These are phyloP conservation scores for Eucalyptus regnans DNA, from an alignment of 345 rosid genomes.

Conservation along the genomic window DNA sequence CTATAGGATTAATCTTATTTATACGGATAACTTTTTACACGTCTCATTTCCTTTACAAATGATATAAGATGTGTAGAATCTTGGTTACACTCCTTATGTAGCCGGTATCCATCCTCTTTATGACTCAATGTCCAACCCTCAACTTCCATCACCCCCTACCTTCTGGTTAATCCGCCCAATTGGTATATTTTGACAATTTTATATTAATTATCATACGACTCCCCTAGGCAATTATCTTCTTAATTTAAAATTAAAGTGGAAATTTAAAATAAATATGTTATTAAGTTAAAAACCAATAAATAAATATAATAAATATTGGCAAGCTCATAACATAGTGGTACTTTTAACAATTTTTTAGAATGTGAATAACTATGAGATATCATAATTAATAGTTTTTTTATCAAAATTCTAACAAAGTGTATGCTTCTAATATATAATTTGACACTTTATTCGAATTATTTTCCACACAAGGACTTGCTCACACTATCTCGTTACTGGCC, in stretches of 20 bases:
- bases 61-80: neutral
- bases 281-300: neutral
- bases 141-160: neutral
- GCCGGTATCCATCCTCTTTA: neutral
- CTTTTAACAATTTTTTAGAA: neutral
- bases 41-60: neutral
- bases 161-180: neutral
- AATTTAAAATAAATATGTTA: neutral
- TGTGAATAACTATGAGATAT: neutral
- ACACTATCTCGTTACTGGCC: accelerated
- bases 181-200: neutral
- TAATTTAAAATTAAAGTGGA: neutral
- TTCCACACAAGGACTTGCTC: neutral
- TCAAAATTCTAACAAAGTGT: neutral
- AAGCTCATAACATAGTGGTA: neutral
- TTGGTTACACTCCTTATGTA: neutral
- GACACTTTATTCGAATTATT: neutral
- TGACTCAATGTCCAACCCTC: neutral
- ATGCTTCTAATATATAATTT: neutral
- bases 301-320: neutral
- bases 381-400: neutral
- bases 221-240: neutral
- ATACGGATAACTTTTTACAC: neutral
- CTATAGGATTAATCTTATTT: neutral
- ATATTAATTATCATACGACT: neutral